phyloP scores from a whole-genome alignment of 139 green algal species.

The Micromonas commoda region DNA sequence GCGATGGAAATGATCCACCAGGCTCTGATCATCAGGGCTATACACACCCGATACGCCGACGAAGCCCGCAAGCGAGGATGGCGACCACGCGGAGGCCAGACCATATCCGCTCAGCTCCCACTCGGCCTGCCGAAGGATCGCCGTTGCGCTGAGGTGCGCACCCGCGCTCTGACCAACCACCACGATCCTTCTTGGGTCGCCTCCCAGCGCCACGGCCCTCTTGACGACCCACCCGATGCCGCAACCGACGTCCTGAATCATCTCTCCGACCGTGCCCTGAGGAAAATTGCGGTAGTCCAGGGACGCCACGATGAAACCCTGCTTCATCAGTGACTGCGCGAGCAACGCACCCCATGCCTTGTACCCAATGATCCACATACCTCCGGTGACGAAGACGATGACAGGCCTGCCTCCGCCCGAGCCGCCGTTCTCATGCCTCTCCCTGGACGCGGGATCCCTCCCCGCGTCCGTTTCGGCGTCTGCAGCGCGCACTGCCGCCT shows the following conservation, averaged over 20 bases:
- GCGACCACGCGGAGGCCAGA: not conserved
- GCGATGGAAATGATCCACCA: constrained; percentile 5
- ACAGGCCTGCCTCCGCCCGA: not conserved
- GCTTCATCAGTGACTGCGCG: constrained; percentile 60
- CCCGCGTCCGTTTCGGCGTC: not conserved
- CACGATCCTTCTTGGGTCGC: constrained; percentile 60
- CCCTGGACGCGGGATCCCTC: not conserved
- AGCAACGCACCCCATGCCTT: constrained; percentile 89
- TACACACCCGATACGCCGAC: constrained; percentile 11
- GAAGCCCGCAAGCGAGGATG: not conserved
- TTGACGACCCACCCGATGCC: constrained; percentile 75
- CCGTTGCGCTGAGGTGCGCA: constrained; percentile 62
- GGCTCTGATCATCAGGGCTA: not conserved
- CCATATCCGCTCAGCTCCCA: not conserved
- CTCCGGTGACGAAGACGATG: constrained; percentile 36
- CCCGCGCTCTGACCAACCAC: constrained; percentile 81
- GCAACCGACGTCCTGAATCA: constrained; percentile 82
- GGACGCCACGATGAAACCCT: constrained; percentile 71
- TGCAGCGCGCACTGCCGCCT: not conserved
- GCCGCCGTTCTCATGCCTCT: not conserved
- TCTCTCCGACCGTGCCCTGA: constrained; percentile 51
- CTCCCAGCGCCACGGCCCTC: constrained; percentile 52
- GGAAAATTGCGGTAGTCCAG: constrained; percentile 95
- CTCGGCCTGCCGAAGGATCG: constrained; percentile 36
- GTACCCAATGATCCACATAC: constrained; percentile 92